A percentile compares a stretch with the other conserved stretches of the same genome.
Evolutionary conservation across 2,329 filamentous ascomycete species (phyloP).

Genomic region (Fusarium siculi): DNA sequence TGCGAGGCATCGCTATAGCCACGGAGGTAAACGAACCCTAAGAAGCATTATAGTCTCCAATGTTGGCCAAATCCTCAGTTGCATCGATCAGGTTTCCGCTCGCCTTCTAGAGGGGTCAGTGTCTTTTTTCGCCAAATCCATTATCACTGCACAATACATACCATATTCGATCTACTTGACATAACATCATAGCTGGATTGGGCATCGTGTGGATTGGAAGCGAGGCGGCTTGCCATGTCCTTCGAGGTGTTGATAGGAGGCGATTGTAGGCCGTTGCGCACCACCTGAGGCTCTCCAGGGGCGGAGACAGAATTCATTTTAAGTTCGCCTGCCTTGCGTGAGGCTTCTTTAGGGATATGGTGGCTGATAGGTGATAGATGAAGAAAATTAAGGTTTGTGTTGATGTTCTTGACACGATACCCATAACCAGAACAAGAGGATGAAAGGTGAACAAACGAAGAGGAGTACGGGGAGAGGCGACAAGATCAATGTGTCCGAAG

Average conservation of each 20-base stretch:
- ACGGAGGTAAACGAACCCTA: conserved; percentile 9
- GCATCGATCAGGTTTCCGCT: background rate
- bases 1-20: background rate
- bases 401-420: background rate
- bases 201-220: background rate
- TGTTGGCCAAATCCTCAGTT: background rate
- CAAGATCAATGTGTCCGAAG: background rate
- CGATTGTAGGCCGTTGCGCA: background rate
- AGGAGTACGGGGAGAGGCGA: background rate
- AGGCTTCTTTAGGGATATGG: background rate
- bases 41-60: background rate
- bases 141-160: background rate
- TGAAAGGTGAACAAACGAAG: background rate
- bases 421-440: background rate
- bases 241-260: background rate
- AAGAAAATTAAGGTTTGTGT: background rate
- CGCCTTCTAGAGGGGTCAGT: conserved; percentile 4
- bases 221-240: background rate
- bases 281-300: background rate
- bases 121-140: background rate
- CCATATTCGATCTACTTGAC: background rate
- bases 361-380: background rate
- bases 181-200: background rate
- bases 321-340: background rate
- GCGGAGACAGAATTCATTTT: background rate